A percentile compares a stretch with the other conserved stretches of the same genome.
Conservation (phyloP, 345 rosid genomes). For the Linum trigynum region DNA sequence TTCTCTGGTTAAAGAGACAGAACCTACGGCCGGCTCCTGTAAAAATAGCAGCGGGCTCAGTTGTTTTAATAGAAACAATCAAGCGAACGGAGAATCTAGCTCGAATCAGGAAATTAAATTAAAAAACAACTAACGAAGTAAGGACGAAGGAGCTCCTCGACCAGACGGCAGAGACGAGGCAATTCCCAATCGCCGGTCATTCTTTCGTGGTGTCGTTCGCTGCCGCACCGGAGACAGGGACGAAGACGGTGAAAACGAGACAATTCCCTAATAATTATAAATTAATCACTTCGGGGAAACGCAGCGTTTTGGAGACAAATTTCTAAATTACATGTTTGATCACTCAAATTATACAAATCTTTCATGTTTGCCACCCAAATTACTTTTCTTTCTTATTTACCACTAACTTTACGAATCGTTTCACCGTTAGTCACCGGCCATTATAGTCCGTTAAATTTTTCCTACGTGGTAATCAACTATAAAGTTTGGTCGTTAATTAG, state of each 20-base stretch:
- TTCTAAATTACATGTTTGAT: too few species aligned
- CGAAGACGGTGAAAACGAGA: not conserved
- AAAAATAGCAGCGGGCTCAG: not conserved
- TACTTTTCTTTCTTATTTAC: too few species aligned
- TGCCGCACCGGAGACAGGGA: not conserved
- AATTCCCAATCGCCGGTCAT: constrained; percentile 24
- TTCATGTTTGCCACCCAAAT: too few species aligned
- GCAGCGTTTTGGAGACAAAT: not conserved
- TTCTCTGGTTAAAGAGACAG: constrained; percentile 17
- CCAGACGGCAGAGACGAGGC: constrained; percentile 35
- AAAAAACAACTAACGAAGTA: constrained; percentile 24
- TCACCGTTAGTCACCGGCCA: too few species aligned
- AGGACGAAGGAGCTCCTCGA: constrained; percentile 29
- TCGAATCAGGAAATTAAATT: not conserved
- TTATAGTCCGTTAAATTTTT: too few species aligned
- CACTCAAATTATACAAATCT: too few species aligned
- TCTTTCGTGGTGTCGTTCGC: not conserved
- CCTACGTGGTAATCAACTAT: too few species aligned
- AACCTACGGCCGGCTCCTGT: constrained; percentile 24
- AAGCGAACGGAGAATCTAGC: not conserved
- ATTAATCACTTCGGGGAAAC: not conserved
- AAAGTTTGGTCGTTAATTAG: too few species aligned
- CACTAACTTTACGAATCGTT: too few species aligned
- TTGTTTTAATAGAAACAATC: not conserved
- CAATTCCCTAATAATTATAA: too few species aligned